phyloP scores from a whole-genome alignment of 495 filamentous ascomycete genomes.

The Echria macrotheca region DNA sequence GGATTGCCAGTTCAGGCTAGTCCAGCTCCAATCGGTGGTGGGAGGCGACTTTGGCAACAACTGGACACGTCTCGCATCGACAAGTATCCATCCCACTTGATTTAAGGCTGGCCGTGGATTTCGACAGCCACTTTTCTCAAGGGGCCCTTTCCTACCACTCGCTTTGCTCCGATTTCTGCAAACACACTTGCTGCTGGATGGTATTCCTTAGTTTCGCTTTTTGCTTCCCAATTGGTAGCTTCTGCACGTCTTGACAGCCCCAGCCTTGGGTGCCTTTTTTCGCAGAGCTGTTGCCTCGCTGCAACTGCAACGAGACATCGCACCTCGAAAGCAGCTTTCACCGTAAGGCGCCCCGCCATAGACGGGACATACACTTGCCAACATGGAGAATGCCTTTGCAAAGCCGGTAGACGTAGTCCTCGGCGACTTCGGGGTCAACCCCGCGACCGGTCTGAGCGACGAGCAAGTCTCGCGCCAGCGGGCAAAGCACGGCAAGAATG shows the following conservation, averaged over 20 bases:
- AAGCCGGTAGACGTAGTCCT: constrained; percentile 64
- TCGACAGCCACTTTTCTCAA: constrained; percentile 9
- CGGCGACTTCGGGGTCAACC: constrained; percentile 63
- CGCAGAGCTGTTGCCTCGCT: too few species aligned
- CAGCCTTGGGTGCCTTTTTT: too few species aligned
- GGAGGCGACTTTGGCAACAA: constrained; percentile 21
- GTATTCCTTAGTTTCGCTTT: constrained; percentile 7
- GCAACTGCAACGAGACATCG: too few species aligned
- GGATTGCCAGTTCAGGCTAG: constrained; percentile 11
- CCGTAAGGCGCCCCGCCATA: constrained; percentile 8
- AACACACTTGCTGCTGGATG: constrained; percentile 11
- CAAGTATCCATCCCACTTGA: constrained; percentile 10
- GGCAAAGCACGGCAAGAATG: constrained; percentile 76
- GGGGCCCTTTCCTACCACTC: constrained; percentile 14
- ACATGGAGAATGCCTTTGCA: constrained; percentile 78
- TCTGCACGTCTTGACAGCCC: too few species aligned
- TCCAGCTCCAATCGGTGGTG: constrained; percentile 9
- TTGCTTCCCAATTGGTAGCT: constrained; percentile 16
- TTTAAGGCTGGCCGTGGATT: constrained; percentile 14
- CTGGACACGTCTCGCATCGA: constrained; percentile 33
- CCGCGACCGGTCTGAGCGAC: constrained; percentile 62
- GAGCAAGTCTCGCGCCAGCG: constrained; percentile 58
- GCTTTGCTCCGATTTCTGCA: constrained; percentile 11
- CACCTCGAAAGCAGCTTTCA: background rate
- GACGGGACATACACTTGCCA: constrained; percentile 9